phyloP scores from a whole-genome alignment of 768 basidiomycete genomes.

The Paxillus ammoniavirescens region DNA sequence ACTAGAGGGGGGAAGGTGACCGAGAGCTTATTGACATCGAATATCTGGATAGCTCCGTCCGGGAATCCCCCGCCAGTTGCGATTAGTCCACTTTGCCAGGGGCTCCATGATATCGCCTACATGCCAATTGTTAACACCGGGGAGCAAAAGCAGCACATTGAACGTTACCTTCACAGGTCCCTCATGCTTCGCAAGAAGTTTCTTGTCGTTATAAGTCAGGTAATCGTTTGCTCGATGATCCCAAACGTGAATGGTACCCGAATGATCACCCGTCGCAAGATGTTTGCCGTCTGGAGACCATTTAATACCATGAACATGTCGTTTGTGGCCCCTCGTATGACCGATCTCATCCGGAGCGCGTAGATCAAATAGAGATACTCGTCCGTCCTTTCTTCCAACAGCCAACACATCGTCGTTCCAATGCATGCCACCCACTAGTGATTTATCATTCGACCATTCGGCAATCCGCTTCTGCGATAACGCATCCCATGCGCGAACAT shows the following conservation, averaged over 20 bases:
- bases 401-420: conserved; percentile 39
- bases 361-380: conserved; percentile 37
- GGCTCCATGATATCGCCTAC: conserved; percentile 73
- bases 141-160: neutral
- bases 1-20: conserved; percentile 48
- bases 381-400: conserved; percentile 39
- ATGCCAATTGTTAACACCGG: neutral
- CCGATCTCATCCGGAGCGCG: conserved; percentile 29
- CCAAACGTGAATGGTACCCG: conserved; percentile 44
- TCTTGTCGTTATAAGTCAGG: conserved; percentile 30
- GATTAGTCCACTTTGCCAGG: conserved; percentile 66
- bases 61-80: conserved; percentile 66
- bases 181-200: conserved; percentile 41
- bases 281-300: conserved; percentile 40
- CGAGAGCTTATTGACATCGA: conserved; percentile 42
- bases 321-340: conserved; percentile 30
- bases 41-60: conserved; percentile 58
- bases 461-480: conserved; percentile 25
- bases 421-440: conserved; percentile 39
- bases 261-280: conserved; percentile 41
- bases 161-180: conserved; percentile 43
- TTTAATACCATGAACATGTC: conserved; percentile 40
- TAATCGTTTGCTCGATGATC: conserved; percentile 36
- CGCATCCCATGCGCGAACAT: conserved; percentile 56
- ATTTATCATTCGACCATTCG: conserved; percentile 35